Base-by-base conservation (phyloP, 2,329 filamentous ascomycete genomes). In the Aspergillus ruber region DNA sequence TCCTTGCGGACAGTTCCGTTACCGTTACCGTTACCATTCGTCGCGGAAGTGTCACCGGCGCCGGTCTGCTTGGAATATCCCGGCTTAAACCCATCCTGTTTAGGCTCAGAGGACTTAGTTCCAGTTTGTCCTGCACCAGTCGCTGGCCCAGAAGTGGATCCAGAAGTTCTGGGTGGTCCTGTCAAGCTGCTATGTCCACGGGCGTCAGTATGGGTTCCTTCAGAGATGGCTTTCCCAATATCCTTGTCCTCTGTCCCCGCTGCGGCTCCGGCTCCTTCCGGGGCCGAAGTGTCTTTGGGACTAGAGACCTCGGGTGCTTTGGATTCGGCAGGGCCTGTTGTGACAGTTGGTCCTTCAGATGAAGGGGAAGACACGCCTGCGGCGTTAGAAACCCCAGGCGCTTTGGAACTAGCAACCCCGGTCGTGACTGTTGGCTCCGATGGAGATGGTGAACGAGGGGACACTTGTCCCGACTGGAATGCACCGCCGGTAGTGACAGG, bases 401-500 rank as follows among this genome's bases (percentile, higher is more conserved):
- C 56, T 45, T 54, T 49, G 10, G 49, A 50, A 15, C 52, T 44
- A 7, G 50, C 57, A 15, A 56, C 53, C 18, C 61, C 60, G 2
- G 61, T 60, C 3, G 58, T 56, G 17, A 58, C 53, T 13, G 52
- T 56, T 8, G 61, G 53, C 15, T 53, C 49, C n/a, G 54, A 27
- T 8, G 54, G 48, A 12, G 45, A 40, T 12, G 49, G 23, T 13
- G 51, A 56, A 48, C 25, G 51, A 56, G 40, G 57, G 60, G 10
- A 56, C 47, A 41, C 56, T 49, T 8, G 52, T 47, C 12, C 55
- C 47, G 58, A 48, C 9, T 50, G 46, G 20, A 53, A 45, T 9
- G n/a, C 17, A 39, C 55, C 48, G 7, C 46, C 52, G 8, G 54
- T 55, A 17, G 61, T 42, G 18, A 46, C 59, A 18, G 72, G 71